phyloP scores from a whole-genome alignment of 805 yeast species.

The Phaffomyces thermotolerans region DNA sequence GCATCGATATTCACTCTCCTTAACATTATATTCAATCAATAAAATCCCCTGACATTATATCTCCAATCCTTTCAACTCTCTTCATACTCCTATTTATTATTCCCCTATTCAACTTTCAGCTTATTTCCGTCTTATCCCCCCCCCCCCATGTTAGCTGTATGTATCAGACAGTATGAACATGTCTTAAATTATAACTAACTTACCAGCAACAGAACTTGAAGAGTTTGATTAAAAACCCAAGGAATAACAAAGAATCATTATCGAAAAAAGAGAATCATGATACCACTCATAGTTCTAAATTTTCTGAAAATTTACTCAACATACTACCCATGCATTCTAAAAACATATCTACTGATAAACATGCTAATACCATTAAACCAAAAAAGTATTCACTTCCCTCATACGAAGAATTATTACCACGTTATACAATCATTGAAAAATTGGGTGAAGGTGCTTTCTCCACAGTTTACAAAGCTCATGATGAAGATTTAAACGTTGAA shows the following conservation, averaged over 20 bases:
- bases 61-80: not conserved
- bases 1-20: too few relatives aligned
- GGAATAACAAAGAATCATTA: not conserved
- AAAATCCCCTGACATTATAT: too few relatives aligned
- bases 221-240: conserved; percentile 8
- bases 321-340: not conserved
- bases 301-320: not conserved
- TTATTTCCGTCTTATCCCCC: not conserved
- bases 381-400: conserved; percentile 3
- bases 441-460: conserved; percentile 85
- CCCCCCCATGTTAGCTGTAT: not conserved
- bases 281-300: not conserved
- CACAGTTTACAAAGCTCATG: conserved; percentile 58
- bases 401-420: conserved; percentile 17
- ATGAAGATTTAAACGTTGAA: conserved; percentile 10
- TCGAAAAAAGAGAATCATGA: not conserved
- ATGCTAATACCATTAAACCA: too few relatives aligned
- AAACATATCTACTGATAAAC: too few relatives aligned
- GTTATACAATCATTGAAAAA: conserved; percentile 36
- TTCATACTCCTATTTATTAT: too few relatives aligned
- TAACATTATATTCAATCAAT: too few relatives aligned
- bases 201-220: conserved; percentile 7
- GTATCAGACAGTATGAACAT: not conserved
- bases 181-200: too few relatives aligned
- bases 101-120: not conserved